Evolutionary conservation across 495 filamentous ascomycete species (phyloP).

Genomic region (Collariella sp.): DNA sequence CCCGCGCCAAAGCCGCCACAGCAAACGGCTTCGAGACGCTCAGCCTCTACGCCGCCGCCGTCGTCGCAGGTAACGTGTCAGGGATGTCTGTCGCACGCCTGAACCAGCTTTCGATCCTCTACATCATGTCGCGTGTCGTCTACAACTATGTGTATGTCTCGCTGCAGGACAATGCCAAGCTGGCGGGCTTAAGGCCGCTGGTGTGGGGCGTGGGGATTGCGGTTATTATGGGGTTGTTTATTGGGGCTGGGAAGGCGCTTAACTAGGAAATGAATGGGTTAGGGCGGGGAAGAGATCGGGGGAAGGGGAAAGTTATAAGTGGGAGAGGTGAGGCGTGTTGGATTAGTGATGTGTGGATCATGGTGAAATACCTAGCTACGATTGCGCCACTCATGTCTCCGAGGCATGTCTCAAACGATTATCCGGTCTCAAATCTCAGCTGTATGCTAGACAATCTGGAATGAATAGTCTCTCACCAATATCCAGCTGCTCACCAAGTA

Average conservation of each 20-base stretch:
- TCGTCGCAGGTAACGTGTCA: conserved; percentile 43
- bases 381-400: too few species aligned
- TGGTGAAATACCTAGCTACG: too few species aligned
- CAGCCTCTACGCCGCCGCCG: conserved; percentile 39
- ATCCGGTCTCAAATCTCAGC: too few species aligned
- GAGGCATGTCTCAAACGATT: too few species aligned
- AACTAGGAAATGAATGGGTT: background rate
- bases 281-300: background rate
- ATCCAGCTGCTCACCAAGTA: too few species aligned
- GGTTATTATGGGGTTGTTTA: conserved; percentile 31
- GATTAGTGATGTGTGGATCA: too few species aligned
- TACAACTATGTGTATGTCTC: conserved; percentile 43
- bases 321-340: too few species aligned
- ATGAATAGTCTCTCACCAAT: too few species aligned
- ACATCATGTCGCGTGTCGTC: conserved; percentile 33
- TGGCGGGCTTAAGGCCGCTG: conserved; percentile 29
- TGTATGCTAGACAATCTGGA: too few species aligned
- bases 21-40: conserved; percentile 45
- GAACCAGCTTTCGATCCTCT: conserved; percentile 35
- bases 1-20: conserved; percentile 40
- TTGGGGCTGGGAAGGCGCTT: conserved; percentile 32
- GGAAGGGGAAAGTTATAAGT: background rate
- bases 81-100: conserved; percentile 24
- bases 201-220: conserved; percentile 32
- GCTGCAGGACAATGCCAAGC: conserved; percentile 28